Conservation (phyloP, 805 yeast genomes). For the Clavispora asparagi region DNA sequence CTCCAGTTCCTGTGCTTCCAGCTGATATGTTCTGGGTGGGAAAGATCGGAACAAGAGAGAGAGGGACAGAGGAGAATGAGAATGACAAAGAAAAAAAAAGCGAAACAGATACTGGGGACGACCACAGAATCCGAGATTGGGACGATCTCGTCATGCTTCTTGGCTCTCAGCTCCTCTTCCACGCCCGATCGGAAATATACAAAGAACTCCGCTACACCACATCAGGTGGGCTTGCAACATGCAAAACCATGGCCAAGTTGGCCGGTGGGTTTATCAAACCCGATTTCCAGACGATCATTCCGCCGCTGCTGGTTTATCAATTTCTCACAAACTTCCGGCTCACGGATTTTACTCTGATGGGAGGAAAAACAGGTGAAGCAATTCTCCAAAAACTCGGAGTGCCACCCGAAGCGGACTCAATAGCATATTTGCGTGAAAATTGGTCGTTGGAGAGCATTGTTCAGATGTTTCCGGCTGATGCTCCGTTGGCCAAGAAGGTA, state of each 20-base stretch:
- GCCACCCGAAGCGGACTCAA: conserved; percentile 43
- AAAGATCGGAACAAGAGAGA: conserved; percentile 10
- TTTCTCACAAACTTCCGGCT: conserved; percentile 62
- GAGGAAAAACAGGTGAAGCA: conserved; percentile 78
- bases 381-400: conserved; percentile 46
- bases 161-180: conserved; percentile 56
- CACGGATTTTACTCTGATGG: conserved; percentile 82
- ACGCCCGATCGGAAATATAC: conserved; percentile 50
- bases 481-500: conserved; percentile 48
- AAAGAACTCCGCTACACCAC: conserved; percentile 71
- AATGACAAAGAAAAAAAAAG: background rate
- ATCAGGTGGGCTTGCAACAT: conserved; percentile 80
- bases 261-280: conserved; percentile 88
- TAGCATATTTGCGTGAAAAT: conserved; percentile 45
- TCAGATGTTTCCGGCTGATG: conserved; percentile 32
- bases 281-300: conserved; percentile 72
- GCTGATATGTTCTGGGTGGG: conserved; percentile 27
- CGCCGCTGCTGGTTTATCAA: conserved; percentile 38
- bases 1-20: conserved; percentile 41
- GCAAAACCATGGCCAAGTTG: conserved; percentile 75
- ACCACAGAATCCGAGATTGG: conserved; percentile 44
- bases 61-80: conserved; percentile 1
- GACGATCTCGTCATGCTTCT: conserved; percentile 69
- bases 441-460: conserved; percentile 28
- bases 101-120: background rate